Base-by-base conservation (phyloP, 345 rosid species). In the Citrus inodora region DNA sequence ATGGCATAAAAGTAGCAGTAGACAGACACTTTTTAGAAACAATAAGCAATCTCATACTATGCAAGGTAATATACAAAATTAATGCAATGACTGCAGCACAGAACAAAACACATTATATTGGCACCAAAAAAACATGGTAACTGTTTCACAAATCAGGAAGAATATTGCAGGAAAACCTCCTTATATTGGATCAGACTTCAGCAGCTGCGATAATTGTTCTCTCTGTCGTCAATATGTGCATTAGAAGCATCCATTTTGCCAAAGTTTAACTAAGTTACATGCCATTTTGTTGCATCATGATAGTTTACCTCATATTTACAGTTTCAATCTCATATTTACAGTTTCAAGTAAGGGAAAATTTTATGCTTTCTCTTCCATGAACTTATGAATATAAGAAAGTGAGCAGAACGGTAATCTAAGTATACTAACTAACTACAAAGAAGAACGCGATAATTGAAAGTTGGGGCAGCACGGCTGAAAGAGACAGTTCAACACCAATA, bases 1-100 rank as follows among this genome's bases (percentile, higher is more conserved):
- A 61, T 33, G 73, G 55, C 72, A 83, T 37, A 62, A 67, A 80
- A 46, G 22, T 32, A 22, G 63, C 73, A 66, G 51, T 28, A 70
- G 51, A 32, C 24, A 30, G 14, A 56, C 19, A 51, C 7, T 16
- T 9, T 7, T 28, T 24, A 27, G 24, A 25, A 58, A 68, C 40
- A 7, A 38, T 32, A 7, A 67, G 7, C 73, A 56, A 48, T 76
- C 35, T 67, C 22, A 19, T n/a, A 67, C 42, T 27, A 62, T 4
- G 22, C 9, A 51, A n/a, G 16, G 9, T 22, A 6, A 66, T 24
- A 2, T 53, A 37, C 46, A 30, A 28, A 48, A 66, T n/a, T 13
- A 32, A 64, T 51, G 19, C 40, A 10, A 16, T 17, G 48, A 40
- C 59, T 40, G 24, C 32, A n/a, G 56, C 32, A 28, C 33, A 32